Percentiles rank a stretch among this genome's conserved stretches.
Evolutionary conservation across 73 alveolate genomes (phyloP).

Genomic region (Blepharisma stoltei): DNA sequence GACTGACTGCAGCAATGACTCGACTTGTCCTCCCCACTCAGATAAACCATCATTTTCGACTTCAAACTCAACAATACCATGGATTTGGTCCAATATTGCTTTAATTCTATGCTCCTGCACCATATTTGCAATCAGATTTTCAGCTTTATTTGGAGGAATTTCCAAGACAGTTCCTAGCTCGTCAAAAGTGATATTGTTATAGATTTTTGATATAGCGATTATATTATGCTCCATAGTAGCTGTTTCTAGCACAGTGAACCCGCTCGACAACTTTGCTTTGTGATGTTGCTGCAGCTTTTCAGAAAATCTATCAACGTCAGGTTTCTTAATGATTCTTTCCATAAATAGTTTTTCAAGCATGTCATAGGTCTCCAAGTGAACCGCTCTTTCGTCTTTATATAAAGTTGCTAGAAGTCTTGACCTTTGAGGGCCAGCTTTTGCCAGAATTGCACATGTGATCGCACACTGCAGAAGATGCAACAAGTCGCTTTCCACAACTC

Average conservation of each 20-base stretch:
- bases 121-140: slow-evolving; percentile 57
- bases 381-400: slow-evolving; percentile 57
- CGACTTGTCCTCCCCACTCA: slow-evolving; percentile 37
- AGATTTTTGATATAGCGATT: slow-evolving; percentile 65
- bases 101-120: slow-evolving; percentile 60
- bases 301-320: slow-evolving; percentile 50
- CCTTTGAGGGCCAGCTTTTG: slow-evolving; percentile 71
- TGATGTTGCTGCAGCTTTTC: slow-evolving; percentile 51
- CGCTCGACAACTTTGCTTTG: slow-evolving; percentile 52
- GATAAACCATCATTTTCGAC: slow-evolving; percentile 38
- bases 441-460: slow-evolving; percentile 63
- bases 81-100: slow-evolving; percentile 60
- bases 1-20: neutral
- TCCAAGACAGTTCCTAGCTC: slow-evolving; percentile 67
- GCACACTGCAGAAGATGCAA: slow-evolving; percentile 48
- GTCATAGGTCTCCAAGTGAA: slow-evolving; percentile 49
- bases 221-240: slow-evolving; percentile 73
- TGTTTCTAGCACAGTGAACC: slow-evolving; percentile 57
- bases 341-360: slow-evolving; percentile 56
- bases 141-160: slow-evolving; percentile 52
- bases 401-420: slow-evolving; percentile 51
- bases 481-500: slow-evolving; percentile 49
- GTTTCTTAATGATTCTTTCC: slow-evolving; percentile 54
- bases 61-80: slow-evolving; percentile 54
- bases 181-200: slow-evolving; percentile 60